Conservation (phyloP, 2,329 filamentous ascomycete genomes). For the Cladosporium sphaerospermum region DNA sequence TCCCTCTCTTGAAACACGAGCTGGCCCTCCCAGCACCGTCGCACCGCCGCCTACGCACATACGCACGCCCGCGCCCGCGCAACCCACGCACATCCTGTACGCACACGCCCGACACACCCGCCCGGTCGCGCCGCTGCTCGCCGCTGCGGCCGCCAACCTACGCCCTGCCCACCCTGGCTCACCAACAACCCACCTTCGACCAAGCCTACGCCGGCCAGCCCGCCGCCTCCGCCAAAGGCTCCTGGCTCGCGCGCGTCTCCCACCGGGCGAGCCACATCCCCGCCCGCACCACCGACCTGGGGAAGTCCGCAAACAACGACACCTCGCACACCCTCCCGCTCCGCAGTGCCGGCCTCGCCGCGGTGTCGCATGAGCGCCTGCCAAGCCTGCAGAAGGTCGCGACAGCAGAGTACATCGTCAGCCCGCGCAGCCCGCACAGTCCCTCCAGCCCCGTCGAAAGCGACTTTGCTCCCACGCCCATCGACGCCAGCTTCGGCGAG, state of each 20-base stretch:
- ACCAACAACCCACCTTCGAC: constrained; percentile 15
- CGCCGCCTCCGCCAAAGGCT: constrained; percentile 14
- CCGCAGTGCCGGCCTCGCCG: constrained; percentile 10
- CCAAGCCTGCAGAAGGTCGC: constrained; percentile 12
- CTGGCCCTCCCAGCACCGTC: not conserved
- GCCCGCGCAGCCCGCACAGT: constrained; percentile 10
- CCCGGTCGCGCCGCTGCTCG: constrained; percentile 2
- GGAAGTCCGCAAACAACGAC: not conserved
- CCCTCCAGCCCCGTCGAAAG: constrained; percentile 22
- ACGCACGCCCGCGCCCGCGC: not conserved
- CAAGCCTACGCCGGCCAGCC: constrained; percentile 15
- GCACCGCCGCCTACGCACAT: not conserved
- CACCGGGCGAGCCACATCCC: constrained; percentile 27
- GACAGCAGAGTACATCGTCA: constrained; percentile 8
- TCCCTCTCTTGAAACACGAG: not conserved
- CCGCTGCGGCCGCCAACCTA: constrained; percentile 6
- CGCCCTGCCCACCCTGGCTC: constrained; percentile 14
- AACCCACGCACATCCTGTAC: not conserved
- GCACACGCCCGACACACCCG: not conserved
- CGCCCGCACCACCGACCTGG: constrained; percentile 14
- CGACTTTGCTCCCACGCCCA: constrained; percentile 27
- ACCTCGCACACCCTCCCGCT: constrained; percentile 14
- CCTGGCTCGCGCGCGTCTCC: constrained; percentile 25
- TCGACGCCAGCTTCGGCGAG: constrained; percentile 27
- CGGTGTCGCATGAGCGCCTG: constrained; percentile 17